These are phyloP conservation scores for Dactylella cylindrospora DNA, from an alignment of 2,329 filamentous ascomycete species.

Conservation along the genomic window DNA sequence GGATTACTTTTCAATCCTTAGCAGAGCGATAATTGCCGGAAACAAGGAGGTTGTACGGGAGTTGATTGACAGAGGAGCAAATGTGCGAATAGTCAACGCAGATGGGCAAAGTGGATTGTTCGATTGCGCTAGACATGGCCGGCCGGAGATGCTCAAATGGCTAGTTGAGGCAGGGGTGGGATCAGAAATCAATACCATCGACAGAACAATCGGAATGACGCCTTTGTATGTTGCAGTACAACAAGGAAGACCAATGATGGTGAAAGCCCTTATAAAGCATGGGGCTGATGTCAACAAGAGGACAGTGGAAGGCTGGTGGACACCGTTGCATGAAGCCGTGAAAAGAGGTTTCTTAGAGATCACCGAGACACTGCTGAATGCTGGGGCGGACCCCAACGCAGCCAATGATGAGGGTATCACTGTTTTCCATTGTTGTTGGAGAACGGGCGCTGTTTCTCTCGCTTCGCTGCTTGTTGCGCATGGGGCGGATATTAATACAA, in stretches of 20 bases:
- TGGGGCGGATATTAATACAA: conserved; percentile 33
- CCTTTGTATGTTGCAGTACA: conserved; percentile 18
- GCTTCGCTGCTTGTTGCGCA: conserved; percentile 13
- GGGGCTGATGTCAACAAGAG: conserved; percentile 17
- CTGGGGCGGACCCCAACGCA: conserved; percentile 25
- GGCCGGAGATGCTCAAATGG: conserved; percentile 12
- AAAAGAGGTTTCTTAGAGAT: conserved; percentile 29
- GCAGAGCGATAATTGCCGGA: conserved; percentile 8
- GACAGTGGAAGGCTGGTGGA: conserved; percentile 16
- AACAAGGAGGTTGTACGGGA: conserved; percentile 5
- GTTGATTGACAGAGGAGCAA: conserved; percentile 12
- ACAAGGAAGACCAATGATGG: conserved; percentile 6
- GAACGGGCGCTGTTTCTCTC: conserved; percentile 20
- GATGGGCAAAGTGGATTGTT: conserved; percentile 1
- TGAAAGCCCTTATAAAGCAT: conserved; percentile 6
- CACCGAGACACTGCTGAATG: conserved; percentile 17
- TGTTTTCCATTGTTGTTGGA: conserved; percentile 19
- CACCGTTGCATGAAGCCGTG: conserved; percentile 18
- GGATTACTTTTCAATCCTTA: conserved; percentile 4
- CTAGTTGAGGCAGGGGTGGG: conserved; percentile 16
- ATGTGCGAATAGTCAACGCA: not conserved
- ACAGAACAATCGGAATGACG: conserved; percentile 4
- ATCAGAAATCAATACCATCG: conserved; percentile 4
- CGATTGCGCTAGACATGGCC: conserved; percentile 15
- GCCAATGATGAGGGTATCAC: conserved; percentile 16